Evolutionary conservation across 768 basidiomycete species (phyloP).

Genomic region (Collybia mongolica): DNA sequence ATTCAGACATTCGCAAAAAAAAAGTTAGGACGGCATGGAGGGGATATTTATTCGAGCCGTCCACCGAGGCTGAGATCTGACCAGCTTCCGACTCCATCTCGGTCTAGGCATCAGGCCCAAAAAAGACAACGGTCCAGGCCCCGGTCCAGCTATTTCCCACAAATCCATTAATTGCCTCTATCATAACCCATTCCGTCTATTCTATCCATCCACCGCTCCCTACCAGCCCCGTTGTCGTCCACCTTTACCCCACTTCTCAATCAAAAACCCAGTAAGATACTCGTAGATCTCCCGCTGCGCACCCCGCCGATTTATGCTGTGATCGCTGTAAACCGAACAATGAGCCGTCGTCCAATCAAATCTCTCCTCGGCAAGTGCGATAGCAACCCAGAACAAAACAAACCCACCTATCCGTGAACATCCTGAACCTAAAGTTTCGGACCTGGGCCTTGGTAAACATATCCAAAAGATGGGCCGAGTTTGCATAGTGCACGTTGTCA

Average conservation of each 20-base stretch:
- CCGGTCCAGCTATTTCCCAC: constrained; percentile 5
- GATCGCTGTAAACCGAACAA: constrained; percentile 57
- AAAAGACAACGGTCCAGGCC: constrained; percentile 1
- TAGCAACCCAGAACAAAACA: constrained; percentile 11
- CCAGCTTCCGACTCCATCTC: constrained; percentile 4
- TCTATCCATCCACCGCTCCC: not conserved
- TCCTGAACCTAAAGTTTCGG: constrained; percentile 79
- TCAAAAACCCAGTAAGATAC: constrained; percentile 79
- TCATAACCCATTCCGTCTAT: not conserved
- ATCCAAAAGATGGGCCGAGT: constrained; percentile 88
- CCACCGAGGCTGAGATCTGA: constrained; percentile 12
- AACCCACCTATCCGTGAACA: constrained; percentile 93
- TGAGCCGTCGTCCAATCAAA: constrained; percentile 14
- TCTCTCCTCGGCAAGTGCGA: constrained; percentile 7
- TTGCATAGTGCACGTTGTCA: constrained; percentile 95
- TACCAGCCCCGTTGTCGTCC: constrained; percentile 64
- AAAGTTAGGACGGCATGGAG: constrained; percentile 9
- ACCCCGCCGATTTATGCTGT: constrained; percentile 68
- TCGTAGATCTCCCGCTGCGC: constrained; percentile 86
- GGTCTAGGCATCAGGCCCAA: not conserved
- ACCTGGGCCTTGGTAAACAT: constrained; percentile 84
- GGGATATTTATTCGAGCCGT: constrained; percentile 22
- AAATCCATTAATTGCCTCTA: constrained; percentile 7
- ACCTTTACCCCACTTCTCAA: constrained; percentile 93
- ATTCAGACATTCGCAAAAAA: constrained; percentile 17